phyloP scores from a whole-genome alignment of 352 stramenopile species.

The Phytophthora tubulina region DNA sequence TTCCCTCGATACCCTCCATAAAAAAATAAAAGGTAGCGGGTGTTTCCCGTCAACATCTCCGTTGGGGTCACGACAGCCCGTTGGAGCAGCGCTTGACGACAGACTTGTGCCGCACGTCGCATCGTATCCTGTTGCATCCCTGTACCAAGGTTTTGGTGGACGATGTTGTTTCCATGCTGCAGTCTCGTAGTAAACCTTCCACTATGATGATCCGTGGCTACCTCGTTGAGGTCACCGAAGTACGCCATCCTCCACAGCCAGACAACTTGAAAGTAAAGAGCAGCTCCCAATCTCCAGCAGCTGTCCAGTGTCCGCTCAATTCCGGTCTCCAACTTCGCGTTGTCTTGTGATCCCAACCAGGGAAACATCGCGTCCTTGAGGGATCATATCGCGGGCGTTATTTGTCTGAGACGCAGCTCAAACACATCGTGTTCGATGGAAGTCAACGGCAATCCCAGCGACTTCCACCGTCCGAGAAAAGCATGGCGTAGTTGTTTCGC shows the following conservation, averaged over 20 bases:
- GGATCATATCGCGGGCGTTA: not conserved
- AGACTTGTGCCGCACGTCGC: too few relatives aligned
- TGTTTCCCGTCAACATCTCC: not conserved
- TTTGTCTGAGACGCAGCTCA: not conserved
- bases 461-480: not conserved
- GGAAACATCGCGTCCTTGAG: too few relatives aligned
- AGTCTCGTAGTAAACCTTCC: not conserved
- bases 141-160: too few relatives aligned
- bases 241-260: not conserved
- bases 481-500: not conserved
- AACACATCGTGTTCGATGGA: not conserved
- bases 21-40: slow-evolving; percentile 3
- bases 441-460: not conserved
- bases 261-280: not conserved
- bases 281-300: not conserved
- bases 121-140: too few relatives aligned
- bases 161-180: not conserved
- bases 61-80: not conserved
- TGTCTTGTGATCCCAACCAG: too few relatives aligned
- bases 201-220: not conserved
- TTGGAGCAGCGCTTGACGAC: not conserved
- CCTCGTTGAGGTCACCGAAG: not conserved
- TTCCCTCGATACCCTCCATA: slow-evolving; percentile 7
- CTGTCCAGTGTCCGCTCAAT: too few relatives aligned
- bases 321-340: not conserved